A percentile compares a stretch with the other conserved stretches of the same genome.
Conservation (phyloP, 441 rosid species). For the Macaranga tanarius region DNA sequence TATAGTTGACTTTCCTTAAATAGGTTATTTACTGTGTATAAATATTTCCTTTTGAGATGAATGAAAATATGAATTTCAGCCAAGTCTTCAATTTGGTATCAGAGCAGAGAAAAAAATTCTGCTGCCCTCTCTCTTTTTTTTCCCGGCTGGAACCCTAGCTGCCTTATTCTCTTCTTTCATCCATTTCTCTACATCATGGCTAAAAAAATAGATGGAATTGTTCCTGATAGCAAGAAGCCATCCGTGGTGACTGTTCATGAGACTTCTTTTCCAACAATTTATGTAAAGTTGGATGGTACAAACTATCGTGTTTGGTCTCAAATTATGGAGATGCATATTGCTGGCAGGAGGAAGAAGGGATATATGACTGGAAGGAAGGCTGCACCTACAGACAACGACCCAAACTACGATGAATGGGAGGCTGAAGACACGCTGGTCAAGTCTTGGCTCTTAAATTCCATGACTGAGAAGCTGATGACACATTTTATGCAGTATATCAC, state of each 20-base stretch:
- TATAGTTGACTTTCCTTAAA: no score
- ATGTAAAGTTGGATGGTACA: neutral
- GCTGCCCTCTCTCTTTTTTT: no score
- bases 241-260: neutral
- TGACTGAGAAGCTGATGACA: neutral
- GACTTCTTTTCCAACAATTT: neutral
- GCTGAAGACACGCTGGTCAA: constrained; percentile 1
- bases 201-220: no score
- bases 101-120: no score
- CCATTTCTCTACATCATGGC: neutral
- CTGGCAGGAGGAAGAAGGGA: neutral
- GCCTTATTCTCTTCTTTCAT: no score
- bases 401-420: neutral
- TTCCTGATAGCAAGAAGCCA: neutral
- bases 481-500: neutral
- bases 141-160: no score
- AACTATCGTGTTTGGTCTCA: neutral
- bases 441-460: constrained; percentile 2
- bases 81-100: no score
- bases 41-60: no score
- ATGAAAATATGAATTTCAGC: no score
- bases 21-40: no score
- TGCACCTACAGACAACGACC: neutral
- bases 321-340: constrained; percentile 10
- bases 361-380: neutral